Evolutionary conservation across 2,329 filamentous ascomycete species (phyloP).

Genomic region (Fusarium secorum): DNA sequence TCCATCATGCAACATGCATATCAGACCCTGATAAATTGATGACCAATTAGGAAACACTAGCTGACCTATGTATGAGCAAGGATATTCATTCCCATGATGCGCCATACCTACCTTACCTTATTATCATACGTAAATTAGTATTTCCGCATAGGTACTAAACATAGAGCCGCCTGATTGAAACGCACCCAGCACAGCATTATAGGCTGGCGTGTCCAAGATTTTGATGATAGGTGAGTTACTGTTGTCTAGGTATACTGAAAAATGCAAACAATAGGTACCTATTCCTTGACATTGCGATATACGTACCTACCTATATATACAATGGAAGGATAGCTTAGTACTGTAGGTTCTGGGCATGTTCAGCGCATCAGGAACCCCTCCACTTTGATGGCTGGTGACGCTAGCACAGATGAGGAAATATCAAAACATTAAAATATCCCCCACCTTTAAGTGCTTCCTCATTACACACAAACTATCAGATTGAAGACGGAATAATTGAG

Average conservation of each 20-base stretch:
- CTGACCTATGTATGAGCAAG: background rate
- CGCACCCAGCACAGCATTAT: background rate
- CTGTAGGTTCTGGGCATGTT: background rate
- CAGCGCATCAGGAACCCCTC: background rate
- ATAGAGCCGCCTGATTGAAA: background rate
- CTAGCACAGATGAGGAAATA: slow-evolving; percentile 13
- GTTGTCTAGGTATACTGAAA: background rate
- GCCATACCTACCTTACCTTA: background rate
- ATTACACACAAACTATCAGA: background rate
- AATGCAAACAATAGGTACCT: background rate
- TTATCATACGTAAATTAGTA: background rate
- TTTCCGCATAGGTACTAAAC: background rate
- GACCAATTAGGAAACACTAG: background rate
- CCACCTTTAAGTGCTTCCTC: background rate
- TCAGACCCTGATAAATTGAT: background rate
- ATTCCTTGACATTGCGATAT: background rate
- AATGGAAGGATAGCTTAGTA: background rate
- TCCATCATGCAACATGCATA: background rate
- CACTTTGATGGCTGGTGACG: background rate
- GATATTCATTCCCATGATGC: background rate
- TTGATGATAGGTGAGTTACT: background rate
- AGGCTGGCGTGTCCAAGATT: background rate
- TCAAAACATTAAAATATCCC: slow-evolving; percentile 14
- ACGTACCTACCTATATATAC: background rate
- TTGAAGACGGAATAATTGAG: background rate